Percentiles rank a stretch among this genome's conserved stretches.
phyloP scores from a whole-genome alignment of 306 rosid species.

The Mimosa bimucronata region DNA sequence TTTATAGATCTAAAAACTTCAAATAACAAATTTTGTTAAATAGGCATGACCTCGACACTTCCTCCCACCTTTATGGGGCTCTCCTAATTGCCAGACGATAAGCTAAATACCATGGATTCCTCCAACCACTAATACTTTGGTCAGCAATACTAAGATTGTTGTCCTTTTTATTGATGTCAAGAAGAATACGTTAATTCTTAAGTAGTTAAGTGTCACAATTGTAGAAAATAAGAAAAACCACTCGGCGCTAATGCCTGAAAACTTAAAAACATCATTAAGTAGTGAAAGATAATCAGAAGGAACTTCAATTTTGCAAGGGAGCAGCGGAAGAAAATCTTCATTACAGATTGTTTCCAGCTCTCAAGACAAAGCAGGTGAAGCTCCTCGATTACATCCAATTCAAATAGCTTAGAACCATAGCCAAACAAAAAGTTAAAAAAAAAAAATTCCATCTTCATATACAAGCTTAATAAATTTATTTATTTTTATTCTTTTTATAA shows the following conservation, averaged over 20 bases:
- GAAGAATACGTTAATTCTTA: background rate
- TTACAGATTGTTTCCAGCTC: background rate
- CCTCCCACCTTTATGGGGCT: background rate
- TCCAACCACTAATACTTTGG: background rate
- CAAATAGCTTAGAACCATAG: slow-evolving; percentile 9
- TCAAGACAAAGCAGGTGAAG: background rate
- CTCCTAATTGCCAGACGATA: background rate
- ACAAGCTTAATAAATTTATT: background rate
- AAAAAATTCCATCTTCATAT: background rate
- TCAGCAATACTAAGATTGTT: too few relatives aligned
- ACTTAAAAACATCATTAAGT: background rate
- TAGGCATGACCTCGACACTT: background rate
- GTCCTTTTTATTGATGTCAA: background rate
- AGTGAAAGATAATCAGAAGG: background rate
- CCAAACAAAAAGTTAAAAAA: background rate
- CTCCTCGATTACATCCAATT: background rate
- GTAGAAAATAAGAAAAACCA: background rate
- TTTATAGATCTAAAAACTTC: background rate
- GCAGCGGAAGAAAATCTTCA: background rate
- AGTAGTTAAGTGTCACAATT: background rate
- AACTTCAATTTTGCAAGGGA: background rate
- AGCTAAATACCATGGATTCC: background rate
- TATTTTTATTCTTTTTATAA: too few relatives aligned
- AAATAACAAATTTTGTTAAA: background rate
- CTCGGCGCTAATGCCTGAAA: background rate